These are phyloP conservation scores for Pyrenophora graminea DNA, from an alignment of 2,329 filamentous ascomycete genomes.

Conservation along the genomic window DNA sequence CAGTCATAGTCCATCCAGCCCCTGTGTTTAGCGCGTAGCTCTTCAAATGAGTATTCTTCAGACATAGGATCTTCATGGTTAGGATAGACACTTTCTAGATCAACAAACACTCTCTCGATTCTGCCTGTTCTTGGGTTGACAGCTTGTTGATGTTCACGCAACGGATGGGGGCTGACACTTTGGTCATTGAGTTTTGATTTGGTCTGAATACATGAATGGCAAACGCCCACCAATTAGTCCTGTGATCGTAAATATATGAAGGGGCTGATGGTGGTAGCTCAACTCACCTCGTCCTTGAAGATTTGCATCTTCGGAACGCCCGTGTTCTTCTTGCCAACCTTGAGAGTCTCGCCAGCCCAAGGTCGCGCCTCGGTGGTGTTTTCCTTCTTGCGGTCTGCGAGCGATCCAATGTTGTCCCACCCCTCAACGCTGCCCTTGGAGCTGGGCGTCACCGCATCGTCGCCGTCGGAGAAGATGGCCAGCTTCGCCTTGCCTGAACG, in stretches of 20 bases:
- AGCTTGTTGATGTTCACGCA: conserved; percentile 77
- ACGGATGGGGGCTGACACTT: conserved; percentile 61
- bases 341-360: conserved; percentile 89
- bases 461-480: conserved; percentile 84
- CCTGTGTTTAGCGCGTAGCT: conserved; percentile 77
- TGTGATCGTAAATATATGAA: conserved; percentile 53
- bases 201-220: conserved; percentile 58
- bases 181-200: conserved; percentile 45
- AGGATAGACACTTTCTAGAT: conserved; percentile 84
- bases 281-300: conserved; percentile 94
- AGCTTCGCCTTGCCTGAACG: conserved; percentile 80
- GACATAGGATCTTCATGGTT: conserved; percentile 67
- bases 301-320: conserved; percentile 81
- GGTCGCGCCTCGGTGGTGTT: conserved; percentile 84
- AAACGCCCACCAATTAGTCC: conserved; percentile 80
- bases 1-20: conserved; percentile 67
- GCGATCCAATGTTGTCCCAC: conserved; percentile 89
- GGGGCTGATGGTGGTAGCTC: conserved; percentile 41
- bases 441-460: conserved; percentile 59
- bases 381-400: conserved; percentile 91
- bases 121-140: conserved; percentile 82
- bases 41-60: conserved; percentile 87
- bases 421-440: conserved; percentile 67
- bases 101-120: conserved; percentile 83
- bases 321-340: conserved; percentile 80